Evolutionary conservation across 257 asterid genomes (phyloP).

Genomic region (Primulina tabacum): DNA sequence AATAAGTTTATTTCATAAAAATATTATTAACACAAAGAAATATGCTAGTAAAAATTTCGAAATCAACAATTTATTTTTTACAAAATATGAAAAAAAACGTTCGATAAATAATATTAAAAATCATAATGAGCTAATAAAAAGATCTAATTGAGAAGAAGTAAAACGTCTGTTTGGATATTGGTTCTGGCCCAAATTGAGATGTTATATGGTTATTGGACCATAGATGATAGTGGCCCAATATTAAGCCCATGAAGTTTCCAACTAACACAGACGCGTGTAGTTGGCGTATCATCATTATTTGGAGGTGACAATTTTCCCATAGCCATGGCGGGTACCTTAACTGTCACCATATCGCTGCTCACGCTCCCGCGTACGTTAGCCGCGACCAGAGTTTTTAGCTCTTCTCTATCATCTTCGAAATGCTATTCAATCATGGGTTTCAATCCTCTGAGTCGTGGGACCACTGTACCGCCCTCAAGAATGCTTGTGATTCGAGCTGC

Average conservation of each 20-base stretch:
- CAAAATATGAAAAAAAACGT: too few species aligned
- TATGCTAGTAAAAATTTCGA: too few species aligned
- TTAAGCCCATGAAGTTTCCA: background rate
- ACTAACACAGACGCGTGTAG: background rate
- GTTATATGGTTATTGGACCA: background rate
- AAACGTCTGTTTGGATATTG: too few species aligned
- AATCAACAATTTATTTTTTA: too few species aligned
- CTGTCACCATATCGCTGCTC: slow-evolving; percentile 36
- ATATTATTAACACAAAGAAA: too few species aligned
- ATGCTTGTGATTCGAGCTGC: slow-evolving; percentile 72
- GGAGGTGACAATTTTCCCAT: slow-evolving; percentile 12
- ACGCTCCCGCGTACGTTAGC: slow-evolving; percentile 26
- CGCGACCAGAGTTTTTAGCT: slow-evolving; percentile 10
- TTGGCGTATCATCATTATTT: background rate
- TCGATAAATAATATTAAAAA: too few species aligned
- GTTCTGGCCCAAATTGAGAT: too few species aligned
- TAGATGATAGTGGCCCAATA: background rate
- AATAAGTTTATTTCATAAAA: too few species aligned
- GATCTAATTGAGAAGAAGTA: too few species aligned
- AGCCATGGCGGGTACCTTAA: slow-evolving; percentile 56
- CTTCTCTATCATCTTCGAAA: slow-evolving; percentile 32
- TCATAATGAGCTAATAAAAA: too few species aligned
- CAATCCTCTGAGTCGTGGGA: slow-evolving; percentile 34
- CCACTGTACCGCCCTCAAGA: slow-evolving; percentile 32
- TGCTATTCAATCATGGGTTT: slow-evolving; percentile 36